Conservation (phyloP, 179 eudicot species). For the Drosera spatulata region DNA sequence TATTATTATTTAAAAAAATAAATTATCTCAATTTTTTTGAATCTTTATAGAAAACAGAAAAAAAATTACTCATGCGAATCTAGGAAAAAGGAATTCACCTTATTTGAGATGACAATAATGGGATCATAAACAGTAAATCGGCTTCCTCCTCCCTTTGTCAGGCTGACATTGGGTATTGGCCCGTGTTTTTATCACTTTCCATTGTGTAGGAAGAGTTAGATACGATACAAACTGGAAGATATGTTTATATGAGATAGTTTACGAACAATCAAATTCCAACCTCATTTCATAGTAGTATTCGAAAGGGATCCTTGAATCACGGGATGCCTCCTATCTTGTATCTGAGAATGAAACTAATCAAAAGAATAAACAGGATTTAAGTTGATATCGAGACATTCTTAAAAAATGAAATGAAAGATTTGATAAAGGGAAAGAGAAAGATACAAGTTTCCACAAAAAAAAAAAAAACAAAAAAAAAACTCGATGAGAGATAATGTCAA, state of each 20-base stretch:
- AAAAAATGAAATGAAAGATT: too few relatives aligned
- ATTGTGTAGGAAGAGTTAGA: slow-evolving; percentile 6
- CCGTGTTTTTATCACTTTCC: slow-evolving; percentile 47
- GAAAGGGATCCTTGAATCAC: slow-evolving; percentile 69
- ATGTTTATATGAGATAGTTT: neutral
- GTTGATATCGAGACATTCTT: neutral
- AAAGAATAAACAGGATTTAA: neutral
- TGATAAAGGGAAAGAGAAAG: too few relatives aligned
- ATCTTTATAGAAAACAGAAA: neutral
- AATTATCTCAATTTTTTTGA: too few relatives aligned
- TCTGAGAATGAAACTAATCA: slow-evolving; percentile 47
- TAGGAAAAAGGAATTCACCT: too few relatives aligned
- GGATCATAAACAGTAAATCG: slow-evolving; percentile 32
- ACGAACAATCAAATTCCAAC: slow-evolving; percentile 15
- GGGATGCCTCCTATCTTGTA: slow-evolving; percentile 37
- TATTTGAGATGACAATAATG: too few relatives aligned
- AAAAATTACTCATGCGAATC: too few relatives aligned
- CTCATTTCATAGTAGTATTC: slow-evolving; percentile 73
- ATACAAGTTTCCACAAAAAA: too few relatives aligned
- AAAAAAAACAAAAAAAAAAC: too few relatives aligned
- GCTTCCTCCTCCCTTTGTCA: slow-evolving; percentile 53
- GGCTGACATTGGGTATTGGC: slow-evolving; percentile 43
- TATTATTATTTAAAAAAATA: too few relatives aligned
- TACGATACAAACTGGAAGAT: slow-evolving; percentile 10
- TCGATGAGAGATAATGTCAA: too few relatives aligned